Base-by-base conservation (phyloP, 495 filamentous ascomycete species). In the Parathielavia appendiculata region DNA sequence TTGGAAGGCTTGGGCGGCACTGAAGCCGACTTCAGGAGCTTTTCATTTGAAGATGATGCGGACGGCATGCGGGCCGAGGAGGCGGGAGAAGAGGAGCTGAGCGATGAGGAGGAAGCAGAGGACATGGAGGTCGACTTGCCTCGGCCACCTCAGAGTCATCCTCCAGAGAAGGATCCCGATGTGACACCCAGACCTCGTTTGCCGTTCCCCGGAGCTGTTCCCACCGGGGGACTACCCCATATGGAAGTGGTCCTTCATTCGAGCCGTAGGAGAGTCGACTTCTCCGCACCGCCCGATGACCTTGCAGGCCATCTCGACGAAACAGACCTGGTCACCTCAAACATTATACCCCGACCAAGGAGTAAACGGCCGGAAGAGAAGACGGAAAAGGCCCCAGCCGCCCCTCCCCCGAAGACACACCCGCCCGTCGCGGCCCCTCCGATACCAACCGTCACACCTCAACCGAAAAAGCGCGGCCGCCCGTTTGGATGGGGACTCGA, bases 381-480 rank as follows among this genome's bases (percentile, higher is more conserved):
- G 9, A n/a, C 59, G 17, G 38, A 32, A 13, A 49, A 26, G n/a
- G 4, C 22, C 0, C 34, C 41, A 32, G 30, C 16, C 1, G 2
- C 2, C 20, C 36, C 35, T 11, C 41, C 38, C 16, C 26, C 26
- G 26, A 60, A 48, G 11, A 13, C 36, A 20, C 47, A 52, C 12
- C 53, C 47, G n/a, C 14, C 38, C n/a, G 39, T 12, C 23, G 30
- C 39, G 4, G 1, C 39, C 38, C 12, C 51, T 5, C 0, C 50
- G 38, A 4, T 30, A 38, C 43, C 56, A 32, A 20, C 8, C 7
- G 39, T 39, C 35, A 54, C 57, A 17, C 53, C 56, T 13, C 62
- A 62, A 36, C 55, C 58, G 11, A 70, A 67, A 40, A 70, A 69
- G 36, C 67, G 69, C 22, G 69, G 69, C 26, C 56, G 69, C 2